These are phyloP conservation scores for Hanseniaspora sp. DNA, from an alignment of 1,139 yeast species.

Conservation along the genomic window DNA sequence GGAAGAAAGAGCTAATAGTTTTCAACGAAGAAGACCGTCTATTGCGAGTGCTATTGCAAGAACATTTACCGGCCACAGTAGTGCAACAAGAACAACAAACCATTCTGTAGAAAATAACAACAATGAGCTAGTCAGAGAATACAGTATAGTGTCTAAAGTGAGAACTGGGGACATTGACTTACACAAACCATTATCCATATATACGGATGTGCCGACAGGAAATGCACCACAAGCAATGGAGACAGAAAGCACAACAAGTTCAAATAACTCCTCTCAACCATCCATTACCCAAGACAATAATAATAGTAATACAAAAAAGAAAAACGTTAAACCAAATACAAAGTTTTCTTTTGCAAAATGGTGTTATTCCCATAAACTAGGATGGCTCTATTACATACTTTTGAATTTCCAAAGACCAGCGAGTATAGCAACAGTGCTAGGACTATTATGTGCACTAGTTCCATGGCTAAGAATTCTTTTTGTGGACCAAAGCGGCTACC, in stretches of 20 bases:
- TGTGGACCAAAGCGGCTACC: conserved; percentile 32
- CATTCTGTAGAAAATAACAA: not conserved
- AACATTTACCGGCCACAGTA: not conserved
- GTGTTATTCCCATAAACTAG: conserved; percentile 21
- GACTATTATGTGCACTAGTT: conserved; percentile 50
- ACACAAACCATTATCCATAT: not conserved
- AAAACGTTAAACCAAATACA: not conserved
- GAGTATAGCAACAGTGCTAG: conserved; percentile 42
- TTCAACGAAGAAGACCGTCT: not conserved
- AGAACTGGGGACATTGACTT: conserved; percentile 20
- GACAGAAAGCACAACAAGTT: not conserved
- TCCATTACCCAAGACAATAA: not conserved
- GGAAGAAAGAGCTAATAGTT: not conserved
- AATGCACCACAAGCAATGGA: not conserved
- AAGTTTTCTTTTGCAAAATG: conserved; percentile 18
- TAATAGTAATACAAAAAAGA: too few relatives aligned
- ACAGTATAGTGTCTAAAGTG: conserved; percentile 36
- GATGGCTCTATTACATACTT: conserved; percentile 27
- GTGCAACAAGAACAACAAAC: not conserved
- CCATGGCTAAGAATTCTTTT: conserved; percentile 67
- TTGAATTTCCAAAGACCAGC: conserved; percentile 49
- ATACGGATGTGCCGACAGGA: conserved; percentile 3
- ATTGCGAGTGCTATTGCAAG: conserved; percentile 1
- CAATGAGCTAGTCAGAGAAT: conserved; percentile 40
- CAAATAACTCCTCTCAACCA: not conserved